These are phyloP conservation scores for Magnusiomyces magnusii DNA, from an alignment of 1,139 yeast genomes.

Conservation along the genomic window DNA sequence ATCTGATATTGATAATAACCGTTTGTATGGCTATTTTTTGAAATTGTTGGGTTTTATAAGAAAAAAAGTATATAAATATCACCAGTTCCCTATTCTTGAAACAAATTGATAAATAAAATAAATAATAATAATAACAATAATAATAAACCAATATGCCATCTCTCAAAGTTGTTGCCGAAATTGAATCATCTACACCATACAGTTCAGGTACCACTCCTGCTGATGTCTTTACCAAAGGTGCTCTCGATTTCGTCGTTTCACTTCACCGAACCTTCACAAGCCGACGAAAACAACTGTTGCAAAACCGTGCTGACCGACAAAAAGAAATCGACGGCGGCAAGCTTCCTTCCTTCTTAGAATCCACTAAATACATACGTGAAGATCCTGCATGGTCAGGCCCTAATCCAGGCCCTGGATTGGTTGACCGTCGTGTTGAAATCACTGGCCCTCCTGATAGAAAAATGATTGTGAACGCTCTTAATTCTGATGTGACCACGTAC, in stretches of 20 bases:
- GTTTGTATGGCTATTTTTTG: no score
- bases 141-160: no score
- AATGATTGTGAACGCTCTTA: conserved; percentile 90
- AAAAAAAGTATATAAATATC: no score
- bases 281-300: conserved; percentile 51
- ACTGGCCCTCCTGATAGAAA: conserved; percentile 67
- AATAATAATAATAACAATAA: no score
- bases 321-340: conserved; percentile 54
- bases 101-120: no score
- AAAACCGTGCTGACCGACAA: conserved; percentile 53
- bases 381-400: conserved; percentile 79
- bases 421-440: conserved; percentile 54
- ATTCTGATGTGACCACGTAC: conserved; percentile 81
- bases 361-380: conserved; percentile 54
- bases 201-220: no score
- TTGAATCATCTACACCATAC: no score
- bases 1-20: no score
- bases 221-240: conserved; percentile 59
- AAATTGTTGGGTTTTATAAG: no score
- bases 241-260: conserved; percentile 61
- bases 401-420: conserved; percentile 63
- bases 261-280: conserved; percentile 62
- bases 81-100: no score
- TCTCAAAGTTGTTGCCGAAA: no score
- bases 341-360: conserved; percentile 67